Evolutionary conservation across 805 yeast species (phyloP).

Genomic region (Ogataea wickerhamii): DNA sequence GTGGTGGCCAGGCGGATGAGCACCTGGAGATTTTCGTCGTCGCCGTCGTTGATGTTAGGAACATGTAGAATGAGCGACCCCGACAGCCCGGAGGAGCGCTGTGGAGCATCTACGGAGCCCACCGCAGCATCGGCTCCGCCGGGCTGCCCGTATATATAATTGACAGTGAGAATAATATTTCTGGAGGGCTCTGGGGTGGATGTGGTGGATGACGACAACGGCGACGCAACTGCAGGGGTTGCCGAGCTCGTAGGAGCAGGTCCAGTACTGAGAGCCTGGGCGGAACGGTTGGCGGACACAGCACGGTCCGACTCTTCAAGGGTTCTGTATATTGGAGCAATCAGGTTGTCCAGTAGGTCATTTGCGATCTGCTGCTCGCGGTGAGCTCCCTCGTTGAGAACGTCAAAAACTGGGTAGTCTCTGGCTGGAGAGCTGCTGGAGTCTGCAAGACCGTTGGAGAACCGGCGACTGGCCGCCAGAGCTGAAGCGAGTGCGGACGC

Average conservation of each 20-base stretch:
- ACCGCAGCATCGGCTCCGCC: neutral
- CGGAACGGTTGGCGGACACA: neutral
- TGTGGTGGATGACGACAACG: neutral
- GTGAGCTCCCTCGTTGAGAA: too few relatives aligned
- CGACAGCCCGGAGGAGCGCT: constrained; percentile 22
- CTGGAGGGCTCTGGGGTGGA: constrained; percentile 26
- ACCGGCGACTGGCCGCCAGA: neutral
- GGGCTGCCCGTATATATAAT: constrained; percentile 34
- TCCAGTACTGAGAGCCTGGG: neutral
- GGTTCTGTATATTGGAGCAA: constrained; percentile 25
- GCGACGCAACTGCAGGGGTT: neutral
- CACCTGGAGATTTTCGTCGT: constrained; percentile 57
- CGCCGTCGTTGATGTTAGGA: constrained; percentile 59
- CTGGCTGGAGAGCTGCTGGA: constrained; percentile 8
- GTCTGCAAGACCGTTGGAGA: neutral
- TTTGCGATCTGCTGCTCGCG: constrained; percentile 22
- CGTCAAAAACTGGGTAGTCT: constrained; percentile 31
- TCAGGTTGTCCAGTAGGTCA: constrained; percentile 22
- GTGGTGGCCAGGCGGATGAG: constrained; percentile 65
- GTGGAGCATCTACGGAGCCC: neutral
- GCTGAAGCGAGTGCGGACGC: neutral
- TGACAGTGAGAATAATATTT: constrained; percentile 39
- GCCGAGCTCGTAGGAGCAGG: neutral
- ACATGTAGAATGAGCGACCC: constrained; percentile 63
- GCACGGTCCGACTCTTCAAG: constrained; percentile 5